Evolutionary conservation across 768 basidiomycete genomes (phyloP), one percentile per base, ranked within the genome.

Genomic region (Agaricus blazei): DNA sequence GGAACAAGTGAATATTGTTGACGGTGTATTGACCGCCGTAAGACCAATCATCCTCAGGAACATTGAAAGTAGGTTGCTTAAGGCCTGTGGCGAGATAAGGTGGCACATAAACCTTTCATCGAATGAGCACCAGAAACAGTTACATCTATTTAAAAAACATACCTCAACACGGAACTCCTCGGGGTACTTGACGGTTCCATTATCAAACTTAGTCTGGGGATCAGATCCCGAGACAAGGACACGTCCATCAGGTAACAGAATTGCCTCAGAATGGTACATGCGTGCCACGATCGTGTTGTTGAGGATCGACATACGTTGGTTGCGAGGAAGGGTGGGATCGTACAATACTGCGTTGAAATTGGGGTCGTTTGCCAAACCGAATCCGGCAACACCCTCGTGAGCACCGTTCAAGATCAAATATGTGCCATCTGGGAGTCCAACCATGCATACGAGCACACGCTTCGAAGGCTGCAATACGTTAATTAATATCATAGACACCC

Each of bases 361-460:
- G 38, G 87, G 86, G 52, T 85, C 73, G 7, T 58, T 74, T 1
- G 78, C 87, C 37, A 89, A 76, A 54, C 87, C 88, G 50, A 90
- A 90, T 12, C 88, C 88, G 3, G 87, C 87, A 27, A 81, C 71
- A 41, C 89, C 88, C 59, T 83, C 78, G 7, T 74, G 76, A 0
- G 84, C 90, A 5, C 89, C 90, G 43, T 91, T 90, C 66, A 86
- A 54, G 60, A 92, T 89, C 71, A 91, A 69, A 70, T 82, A 80
- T 0, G 87, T 88, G n/a, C 87, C 88, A 60, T 83, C 82, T 0
- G 89, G 88, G 34, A 90, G 77, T 0, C 82, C 75, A 48, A 79
- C 84, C 69, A 88, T 83, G 72, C 85, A 87, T 1, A 86, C 71
- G 85, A 92, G 85, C 15, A 91, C 90, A 55, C 90, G 83, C 58